Evolutionary conservation across 1,284 basidiomycete species (phyloP).

Genomic region (Fomitiporia mediterranea): DNA sequence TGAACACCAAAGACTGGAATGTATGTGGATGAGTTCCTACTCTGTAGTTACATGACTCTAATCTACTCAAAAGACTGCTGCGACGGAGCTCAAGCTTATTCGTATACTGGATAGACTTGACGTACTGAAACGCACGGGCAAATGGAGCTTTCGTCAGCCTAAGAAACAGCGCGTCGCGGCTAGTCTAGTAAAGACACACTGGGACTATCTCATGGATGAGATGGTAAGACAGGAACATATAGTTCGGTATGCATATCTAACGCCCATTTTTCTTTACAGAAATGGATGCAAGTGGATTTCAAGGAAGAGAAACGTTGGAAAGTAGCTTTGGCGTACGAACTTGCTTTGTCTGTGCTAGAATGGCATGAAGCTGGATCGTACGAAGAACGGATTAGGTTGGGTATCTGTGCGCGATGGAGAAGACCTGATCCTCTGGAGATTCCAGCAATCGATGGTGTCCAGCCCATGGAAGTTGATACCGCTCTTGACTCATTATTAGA

Average conservation of each 20-base stretch:
- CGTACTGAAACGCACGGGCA: slow-evolving; percentile 70
- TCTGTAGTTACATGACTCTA: slow-evolving; percentile 3
- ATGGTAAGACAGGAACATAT: slow-evolving; percentile 57
- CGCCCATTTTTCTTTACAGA: slow-evolving; percentile 45
- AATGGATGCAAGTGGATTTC: slow-evolving; percentile 96
- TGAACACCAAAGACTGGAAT: slow-evolving; percentile 75
- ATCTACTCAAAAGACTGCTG: slow-evolving; percentile 52
- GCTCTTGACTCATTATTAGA: neutral
- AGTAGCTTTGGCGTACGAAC: slow-evolving; percentile 74
- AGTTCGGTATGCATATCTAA: slow-evolving; percentile 7
- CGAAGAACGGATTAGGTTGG: slow-evolving; percentile 62
- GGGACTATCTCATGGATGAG: slow-evolving; percentile 96
- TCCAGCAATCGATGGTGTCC: slow-evolving; percentile 5
- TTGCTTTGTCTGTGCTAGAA: slow-evolving; percentile 81
- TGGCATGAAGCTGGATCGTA: slow-evolving; percentile 76
- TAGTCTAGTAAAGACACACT: slow-evolving; percentile 80
- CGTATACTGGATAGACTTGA: slow-evolving; percentile 87
- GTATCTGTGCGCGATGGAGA: slow-evolving; percentile 68
- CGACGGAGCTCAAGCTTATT: slow-evolving; percentile 70
- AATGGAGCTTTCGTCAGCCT: slow-evolving; percentile 94
- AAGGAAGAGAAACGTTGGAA: slow-evolving; percentile 96
- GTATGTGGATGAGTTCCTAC: slow-evolving; percentile 41
- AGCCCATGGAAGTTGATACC: slow-evolving; percentile 11
- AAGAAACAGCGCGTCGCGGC: slow-evolving; percentile 88
- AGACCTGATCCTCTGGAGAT: slow-evolving; percentile 34